Base-by-base conservation (phyloP, 345 rosid genomes). In the Eutrema japonicum region DNA sequence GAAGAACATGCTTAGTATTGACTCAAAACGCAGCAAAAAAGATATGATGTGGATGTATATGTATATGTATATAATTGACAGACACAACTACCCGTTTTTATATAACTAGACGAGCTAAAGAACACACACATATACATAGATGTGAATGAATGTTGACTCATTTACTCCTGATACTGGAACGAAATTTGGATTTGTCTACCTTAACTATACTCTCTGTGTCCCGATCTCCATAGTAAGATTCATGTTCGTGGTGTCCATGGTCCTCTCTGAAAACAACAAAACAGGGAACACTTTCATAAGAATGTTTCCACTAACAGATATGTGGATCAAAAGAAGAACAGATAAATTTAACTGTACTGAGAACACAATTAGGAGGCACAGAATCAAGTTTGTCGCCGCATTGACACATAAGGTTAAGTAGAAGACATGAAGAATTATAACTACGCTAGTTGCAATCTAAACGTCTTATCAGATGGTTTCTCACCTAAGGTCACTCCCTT, bases 221-320 rank as follows among this genome's bases (percentile, higher is more conserved):
- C 68, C 98, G 91, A 82, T 96, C 92, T 79, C 99, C 99, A 86
- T 92, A 96, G 81, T 96, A 96, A 36, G 97, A 90, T 79, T 96
- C 99, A 83, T 96, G 99, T 9, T 92, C 96, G 72, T 96, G 99
- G 80, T 88, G 98, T 57, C 98, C 99, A 75, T 87, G 97, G 51
- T 96, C 98, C 71, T 89, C 96, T 78, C 97, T 96, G 85, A 47
- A 60, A 73, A 57, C 50, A 71, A 8, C 43, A 50, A 71, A 51
- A 42, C 68, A 51, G 36, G 26, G 41, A 41, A 58, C 13, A 58
- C 0, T 56, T 63, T 76, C 27, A 63, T 16, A 27, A 54, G 50
- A 68, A 38, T 47, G 35, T 63, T 52, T 14, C 53, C 70, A 52
- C 57, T 40, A 63, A 22, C 48, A 40, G 51, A 55, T 54, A 40